Base-by-base conservation (phyloP, 495 filamentous ascomycete genomes). In the Margaritispora aquatica region DNA sequence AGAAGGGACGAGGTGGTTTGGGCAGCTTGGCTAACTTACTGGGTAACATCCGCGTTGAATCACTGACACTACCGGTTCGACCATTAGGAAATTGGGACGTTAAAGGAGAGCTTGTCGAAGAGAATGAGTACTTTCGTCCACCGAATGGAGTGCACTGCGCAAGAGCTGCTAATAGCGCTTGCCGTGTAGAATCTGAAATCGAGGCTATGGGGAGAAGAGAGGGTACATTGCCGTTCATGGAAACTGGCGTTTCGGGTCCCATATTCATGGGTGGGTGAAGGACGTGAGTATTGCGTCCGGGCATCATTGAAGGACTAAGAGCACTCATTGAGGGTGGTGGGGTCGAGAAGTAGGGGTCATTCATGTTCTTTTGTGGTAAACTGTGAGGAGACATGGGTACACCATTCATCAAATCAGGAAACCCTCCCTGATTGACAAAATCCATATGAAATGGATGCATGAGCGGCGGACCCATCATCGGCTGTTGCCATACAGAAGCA, bases 141-240 rank as follows among this genome's bases (percentile, higher is more conserved):
- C 84, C 85, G 74, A 90, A 87, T 53, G 81, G 80, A 58, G 83
- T 80, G 57, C 87, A 83, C 71, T 90, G 89, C 62, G 88, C 87
- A 61, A 97, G 83, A 62, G 87, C 90, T 64, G 82, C 79, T 71
- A 96, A 73, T 74, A 97, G 81, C 69, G 92, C 84, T 76, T 89
- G 87, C 74, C 94, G 84, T 60, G 93, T 97, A 70, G 88, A 84
- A 76, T 98, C 95, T 67, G 93, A 95, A 73, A 98, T 93, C 63
- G 92, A 82, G 61, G 80, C 72, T 59, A 81, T 70, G 60, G 79
- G 80, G 66, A 78, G 76, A 64, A 75, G 74, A 63, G 77, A 77
- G 68, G 81, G 79, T 63, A 79, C 80, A 71, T 76, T 80, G 64
- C 82, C 81, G 64, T 79, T 83, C 60, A 88, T 80, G 41, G 88